Evolutionary conservation across 2,329 filamentous ascomycete genomes (phyloP).

Genomic region (Cladophialophora exuberans): DNA sequence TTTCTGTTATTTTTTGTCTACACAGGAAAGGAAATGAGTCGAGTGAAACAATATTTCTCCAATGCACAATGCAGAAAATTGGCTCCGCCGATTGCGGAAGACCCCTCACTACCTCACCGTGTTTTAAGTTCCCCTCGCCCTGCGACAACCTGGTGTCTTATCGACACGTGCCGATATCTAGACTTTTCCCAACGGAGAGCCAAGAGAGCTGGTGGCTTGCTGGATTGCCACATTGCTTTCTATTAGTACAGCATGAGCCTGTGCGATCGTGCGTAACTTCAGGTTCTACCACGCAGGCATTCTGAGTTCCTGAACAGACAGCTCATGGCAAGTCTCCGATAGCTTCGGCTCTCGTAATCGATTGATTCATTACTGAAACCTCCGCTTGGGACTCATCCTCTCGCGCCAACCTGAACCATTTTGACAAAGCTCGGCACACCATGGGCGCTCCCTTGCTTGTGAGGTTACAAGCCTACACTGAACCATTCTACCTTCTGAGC

Average conservation of each 20-base stretch:
- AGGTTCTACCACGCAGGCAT: no score
- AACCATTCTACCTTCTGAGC: slow-evolving; percentile 20
- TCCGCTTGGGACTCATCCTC: not conserved
- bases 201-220: no score
- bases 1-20: not conserved
- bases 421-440: not conserved
- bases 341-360: no score
- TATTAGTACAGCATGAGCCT: no score
- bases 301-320: no score
- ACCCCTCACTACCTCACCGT: not conserved
- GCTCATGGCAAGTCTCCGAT: no score
- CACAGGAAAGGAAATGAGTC: slow-evolving; percentile 17
- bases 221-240: no score
- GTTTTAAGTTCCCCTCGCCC: not conserved
- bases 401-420: not conserved
- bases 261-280: no score
- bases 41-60: slow-evolving; percentile 8
- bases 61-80: slow-evolving; percentile 16
- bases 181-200: no score
- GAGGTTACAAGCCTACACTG: slow-evolving; percentile 20
- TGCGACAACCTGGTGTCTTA: not conserved
- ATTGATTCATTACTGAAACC: no score
- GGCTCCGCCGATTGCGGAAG: slow-evolving; percentile 16
- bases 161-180: no score
- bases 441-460: slow-evolving; percentile 18